Evolutionary conservation across 73 alveolate genomes (phyloP), one percentile per base, ranked within the genome.

Genomic region (Paramecium sonneborni): DNA sequence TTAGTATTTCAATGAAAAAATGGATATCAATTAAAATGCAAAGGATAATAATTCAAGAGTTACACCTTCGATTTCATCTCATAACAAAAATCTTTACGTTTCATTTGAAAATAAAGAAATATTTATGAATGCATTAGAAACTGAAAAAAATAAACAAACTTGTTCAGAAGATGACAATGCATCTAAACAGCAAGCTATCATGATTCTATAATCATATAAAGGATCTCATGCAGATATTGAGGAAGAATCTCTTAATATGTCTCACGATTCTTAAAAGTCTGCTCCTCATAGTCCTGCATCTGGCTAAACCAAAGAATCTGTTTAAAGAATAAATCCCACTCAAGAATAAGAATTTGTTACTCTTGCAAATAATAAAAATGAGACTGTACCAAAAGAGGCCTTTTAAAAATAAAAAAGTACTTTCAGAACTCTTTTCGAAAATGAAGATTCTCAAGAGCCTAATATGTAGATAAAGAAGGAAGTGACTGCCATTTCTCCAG

Each of bases 81-180:
- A 72, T 21, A 72, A 35, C 14, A 79, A 46, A 5, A 79, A 79
- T 79, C 90, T 79, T 79, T 79, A 79, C 41, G 43, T 79, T 43
- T 79, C 90, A 43, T 79, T 79, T 79, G 90, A 79, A 46, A 79
- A 79, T 79, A 79, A 79, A 79, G 90, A 79, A 30, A 79, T 79
- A 43, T 79, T 79, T 79, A 79, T 79, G 90, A 79, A 79, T 41
- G 90, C 90, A 20, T 46, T 79, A 9, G 90, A 79, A 39, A 20
- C 37, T 7, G 90, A 79, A 24, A 79, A 79, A 28, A 26, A 9
- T 20, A 79, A 46, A 44, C 26, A 34, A 41, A 11, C 41, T 1
- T 20, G 32, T 72, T n/a, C 55, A 34, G 86, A 72, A 35, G 57
- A 72, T 34, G 55, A 72, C 32, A 72, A 35, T 7, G 8, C 32